Evolutionary conservation across 352 stramenopile species (phyloP).

Genomic region (Phytophthora tubulina): DNA sequence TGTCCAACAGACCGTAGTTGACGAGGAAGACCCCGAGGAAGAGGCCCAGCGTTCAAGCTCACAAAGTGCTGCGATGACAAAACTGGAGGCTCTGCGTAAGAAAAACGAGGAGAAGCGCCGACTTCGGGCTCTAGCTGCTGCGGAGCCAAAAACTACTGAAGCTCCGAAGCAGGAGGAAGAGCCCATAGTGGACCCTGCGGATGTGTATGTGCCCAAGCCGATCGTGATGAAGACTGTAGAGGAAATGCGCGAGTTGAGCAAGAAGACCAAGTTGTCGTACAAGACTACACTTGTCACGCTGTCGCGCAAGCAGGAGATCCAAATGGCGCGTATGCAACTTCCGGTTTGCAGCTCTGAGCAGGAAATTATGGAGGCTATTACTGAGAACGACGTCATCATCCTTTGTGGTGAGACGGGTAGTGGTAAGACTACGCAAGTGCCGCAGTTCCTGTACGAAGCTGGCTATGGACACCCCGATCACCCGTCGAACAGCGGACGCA

Average conservation of each 20-base stretch:
- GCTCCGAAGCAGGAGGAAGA: conserved; percentile 35
- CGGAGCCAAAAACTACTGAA: conserved; percentile 7
- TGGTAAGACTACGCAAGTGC: conserved; percentile 98
- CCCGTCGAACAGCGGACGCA: conserved; percentile 61
- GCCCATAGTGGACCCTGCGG: conserved; percentile 28
- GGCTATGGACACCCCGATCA: conserved; percentile 85
- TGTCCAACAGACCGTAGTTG: conserved; percentile 12
- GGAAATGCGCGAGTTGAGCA: conserved; percentile 68
- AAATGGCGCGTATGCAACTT: conserved; percentile 94
- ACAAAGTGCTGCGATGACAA: conserved; percentile 75
- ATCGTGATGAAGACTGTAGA: conserved; percentile 77
- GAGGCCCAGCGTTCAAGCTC: conserved; percentile 45
- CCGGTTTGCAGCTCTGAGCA: conserved; percentile 98
- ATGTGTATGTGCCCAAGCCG: conserved; percentile 69
- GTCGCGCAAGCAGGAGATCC: conserved; percentile 86
- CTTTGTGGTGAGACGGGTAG: conserved; percentile 98
- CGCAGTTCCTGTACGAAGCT: conserved; percentile 98
- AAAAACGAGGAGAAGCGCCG: conserved; percentile 86
- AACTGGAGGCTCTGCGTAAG: conserved; percentile 69
- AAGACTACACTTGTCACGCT: conserved; percentile 81
- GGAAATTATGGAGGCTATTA: conserved; percentile 99
- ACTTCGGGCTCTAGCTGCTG: conserved; percentile 42
- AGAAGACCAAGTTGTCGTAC: conserved; percentile 56
- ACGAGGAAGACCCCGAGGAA: conserved; percentile 30
- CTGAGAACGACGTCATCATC: conserved; percentile 96